phyloP scores from a whole-genome alignment of 2,329 filamentous ascomycete species.

The Didymella exigua region DNA sequence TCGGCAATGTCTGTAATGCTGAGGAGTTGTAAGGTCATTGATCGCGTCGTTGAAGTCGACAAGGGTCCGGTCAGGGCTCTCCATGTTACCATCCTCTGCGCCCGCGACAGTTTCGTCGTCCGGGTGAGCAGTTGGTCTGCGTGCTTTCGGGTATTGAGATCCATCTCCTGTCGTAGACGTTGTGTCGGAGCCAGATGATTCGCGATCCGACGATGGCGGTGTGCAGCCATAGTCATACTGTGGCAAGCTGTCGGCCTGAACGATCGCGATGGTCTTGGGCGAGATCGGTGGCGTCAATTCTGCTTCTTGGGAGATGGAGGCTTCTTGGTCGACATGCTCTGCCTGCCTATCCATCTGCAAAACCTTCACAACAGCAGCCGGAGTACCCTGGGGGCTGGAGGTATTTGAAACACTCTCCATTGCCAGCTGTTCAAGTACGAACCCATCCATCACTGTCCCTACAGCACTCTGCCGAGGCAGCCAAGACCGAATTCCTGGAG shows the following conservation, averaged over 20 bases:
- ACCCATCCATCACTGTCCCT: not conserved
- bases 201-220: not conserved
- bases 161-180: not conserved
- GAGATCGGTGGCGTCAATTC: not conserved
- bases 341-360: not conserved
- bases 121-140: no score
- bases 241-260: no score
- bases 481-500: not conserved
- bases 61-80: not conserved
- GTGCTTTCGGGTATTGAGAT: not conserved
- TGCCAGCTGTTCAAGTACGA: not conserved
- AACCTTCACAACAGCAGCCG: not conserved
- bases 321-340: not conserved
- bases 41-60: not conserved
- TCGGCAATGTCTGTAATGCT: not conserved
- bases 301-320: not conserved
- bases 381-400: not conserved
- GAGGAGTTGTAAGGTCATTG: not conserved
- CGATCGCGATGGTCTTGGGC: not conserved
- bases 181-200: not conserved
- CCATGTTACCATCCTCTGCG: not conserved
- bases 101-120: not conserved
- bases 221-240: no score
- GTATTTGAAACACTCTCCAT: no score
- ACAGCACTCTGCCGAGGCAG: not conserved